These are phyloP conservation scores for Trichosanthes truncata DNA, from an alignment of 306 rosid species.

Conservation along the genomic window DNA sequence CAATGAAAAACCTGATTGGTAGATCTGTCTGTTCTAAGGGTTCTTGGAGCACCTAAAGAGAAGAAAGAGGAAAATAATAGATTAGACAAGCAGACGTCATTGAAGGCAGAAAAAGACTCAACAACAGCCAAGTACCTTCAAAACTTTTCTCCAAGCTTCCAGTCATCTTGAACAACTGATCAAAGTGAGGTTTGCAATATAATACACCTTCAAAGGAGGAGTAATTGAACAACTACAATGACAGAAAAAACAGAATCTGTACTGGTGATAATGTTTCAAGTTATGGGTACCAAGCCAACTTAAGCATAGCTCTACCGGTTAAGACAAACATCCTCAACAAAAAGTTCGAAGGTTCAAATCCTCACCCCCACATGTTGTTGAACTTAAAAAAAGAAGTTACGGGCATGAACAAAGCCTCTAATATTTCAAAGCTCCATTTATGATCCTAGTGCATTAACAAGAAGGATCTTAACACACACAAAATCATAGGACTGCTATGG, in stretches of 20 bases:
- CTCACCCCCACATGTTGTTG: not conserved
- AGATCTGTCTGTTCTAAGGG: constrained; percentile 48
- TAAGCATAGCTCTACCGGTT: not conserved
- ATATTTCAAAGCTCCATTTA: not conserved
- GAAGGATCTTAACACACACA: not conserved
- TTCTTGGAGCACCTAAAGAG: constrained; percentile 54
- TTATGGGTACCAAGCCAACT: not conserved
- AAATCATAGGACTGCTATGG: too few relatives aligned
- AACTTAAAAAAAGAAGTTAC: not conserved
- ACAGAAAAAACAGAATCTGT: not conserved
- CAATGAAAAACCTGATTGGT: constrained; percentile 45
- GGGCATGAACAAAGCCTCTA: not conserved
- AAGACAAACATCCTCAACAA: not conserved
- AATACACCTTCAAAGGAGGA: constrained; percentile 80
- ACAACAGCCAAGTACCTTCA: constrained; percentile 43
- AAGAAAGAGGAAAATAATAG: not conserved
- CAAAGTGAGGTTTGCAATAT: constrained; percentile 93
- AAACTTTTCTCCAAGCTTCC: constrained; percentile 96
- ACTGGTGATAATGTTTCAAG: not conserved
- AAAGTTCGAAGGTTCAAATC: not conserved
- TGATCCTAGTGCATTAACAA: not conserved
- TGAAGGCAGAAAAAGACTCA: not conserved
- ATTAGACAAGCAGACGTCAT: not conserved
- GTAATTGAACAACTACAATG: constrained; percentile 70
- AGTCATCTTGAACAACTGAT: constrained; percentile 81